These are phyloP conservation scores for Yamagishiella unicocca DNA, from an alignment of 139 green algal species.

Conservation along the genomic window DNA sequence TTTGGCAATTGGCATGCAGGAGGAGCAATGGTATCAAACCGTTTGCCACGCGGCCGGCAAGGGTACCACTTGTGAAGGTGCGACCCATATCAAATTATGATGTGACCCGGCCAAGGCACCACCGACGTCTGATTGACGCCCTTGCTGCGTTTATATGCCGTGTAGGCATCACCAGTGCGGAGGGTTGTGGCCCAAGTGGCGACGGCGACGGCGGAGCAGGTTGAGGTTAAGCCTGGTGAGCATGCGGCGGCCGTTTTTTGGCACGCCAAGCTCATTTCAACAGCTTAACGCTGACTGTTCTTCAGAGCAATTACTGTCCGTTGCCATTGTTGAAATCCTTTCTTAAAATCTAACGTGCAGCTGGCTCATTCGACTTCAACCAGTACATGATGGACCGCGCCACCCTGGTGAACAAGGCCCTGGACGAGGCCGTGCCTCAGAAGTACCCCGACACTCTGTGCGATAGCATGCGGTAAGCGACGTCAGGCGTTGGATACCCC, in stretches of 20 bases:
- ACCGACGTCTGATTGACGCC: too few species aligned
- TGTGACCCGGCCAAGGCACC: background rate
- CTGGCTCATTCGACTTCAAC: slow-evolving; percentile 83
- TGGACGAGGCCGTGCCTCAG: slow-evolving; percentile 85
- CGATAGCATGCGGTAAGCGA: slow-evolving; percentile 93
- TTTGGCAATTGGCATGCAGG: slow-evolving; percentile 10
- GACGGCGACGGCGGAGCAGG: slow-evolving; percentile 30
- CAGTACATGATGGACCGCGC: slow-evolving; percentile 87
- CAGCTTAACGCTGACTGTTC: too few species aligned
- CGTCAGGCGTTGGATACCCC: too few species aligned
- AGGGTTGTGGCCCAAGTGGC: slow-evolving; percentile 13
- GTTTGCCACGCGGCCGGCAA: background rate
- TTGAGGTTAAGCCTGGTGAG: slow-evolving; percentile 34
- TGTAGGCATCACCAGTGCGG: background rate
- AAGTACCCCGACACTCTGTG: slow-evolving; percentile 92
- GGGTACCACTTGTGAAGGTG: slow-evolving; percentile 12
- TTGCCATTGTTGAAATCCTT: background rate
- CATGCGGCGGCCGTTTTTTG: slow-evolving; percentile 35
- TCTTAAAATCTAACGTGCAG: background rate
- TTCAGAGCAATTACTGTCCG: too few species aligned
- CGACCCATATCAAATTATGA: slow-evolving; percentile 25
- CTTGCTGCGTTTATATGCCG: background rate
- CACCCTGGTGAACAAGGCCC: slow-evolving; percentile 80
- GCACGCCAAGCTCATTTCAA: background rate
- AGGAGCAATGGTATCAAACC: background rate